A percentile compares a stretch with the other conserved stretches of the same genome.
Conservation (phyloP, 768 basidiomycete genomes). For the Tricholoma saponaceum region DNA sequence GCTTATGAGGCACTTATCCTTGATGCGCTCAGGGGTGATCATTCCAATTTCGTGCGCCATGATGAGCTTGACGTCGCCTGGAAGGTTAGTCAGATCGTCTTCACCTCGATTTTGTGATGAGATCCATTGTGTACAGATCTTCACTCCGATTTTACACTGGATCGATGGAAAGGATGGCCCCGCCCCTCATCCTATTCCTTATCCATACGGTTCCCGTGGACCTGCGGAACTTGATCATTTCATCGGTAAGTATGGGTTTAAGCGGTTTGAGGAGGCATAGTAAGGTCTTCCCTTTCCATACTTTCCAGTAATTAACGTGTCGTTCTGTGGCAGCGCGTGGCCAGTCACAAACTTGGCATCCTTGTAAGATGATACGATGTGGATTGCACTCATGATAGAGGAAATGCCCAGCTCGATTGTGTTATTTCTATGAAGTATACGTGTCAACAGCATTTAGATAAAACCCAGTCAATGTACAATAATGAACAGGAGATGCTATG, state of each 20-base stretch:
- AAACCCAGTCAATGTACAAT: neutral
- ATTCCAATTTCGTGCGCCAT: conserved; percentile 97
- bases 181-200: conserved; percentile 67
- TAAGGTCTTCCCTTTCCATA: conserved; percentile 36
- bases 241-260: conserved; percentile 73
- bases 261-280: conserved; percentile 66
- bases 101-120: neutral
- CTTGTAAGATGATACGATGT: conserved; percentile 30
- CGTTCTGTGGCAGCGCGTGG: conserved; percentile 51
- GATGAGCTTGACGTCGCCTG: conserved; percentile 97
- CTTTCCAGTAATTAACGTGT: conserved; percentile 4
- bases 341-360: conserved; percentile 66
- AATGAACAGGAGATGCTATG: neutral
- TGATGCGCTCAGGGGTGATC: conserved; percentile 95
- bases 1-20: conserved; percentile 95
- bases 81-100: conserved; percentile 63
- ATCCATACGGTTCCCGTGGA: conserved; percentile 95
- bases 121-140: conserved; percentile 55
- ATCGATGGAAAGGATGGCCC: conserved; percentile 76
- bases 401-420: neutral
- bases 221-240: conserved; percentile 81
- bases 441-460: neutral
- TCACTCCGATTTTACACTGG: conserved; percentile 94
- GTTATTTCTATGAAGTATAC: neutral
- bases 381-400: neutral